Evolutionary conservation across 106 monocot species (phyloP).

Genomic region (Iris macrosiphon): DNA sequence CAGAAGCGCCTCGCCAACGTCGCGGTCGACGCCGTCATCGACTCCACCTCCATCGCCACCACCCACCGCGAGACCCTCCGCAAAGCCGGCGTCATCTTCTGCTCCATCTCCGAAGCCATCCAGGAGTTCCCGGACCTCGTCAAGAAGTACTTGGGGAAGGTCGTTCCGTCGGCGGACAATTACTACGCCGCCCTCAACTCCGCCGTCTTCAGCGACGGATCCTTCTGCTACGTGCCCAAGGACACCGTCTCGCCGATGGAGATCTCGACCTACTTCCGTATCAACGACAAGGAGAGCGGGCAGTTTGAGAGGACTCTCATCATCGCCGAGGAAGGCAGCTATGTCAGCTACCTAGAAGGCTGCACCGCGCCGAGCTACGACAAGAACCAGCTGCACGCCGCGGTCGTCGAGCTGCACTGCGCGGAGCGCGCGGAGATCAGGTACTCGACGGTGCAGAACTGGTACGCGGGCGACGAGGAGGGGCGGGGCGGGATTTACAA

Average conservation of each 20-base stretch:
- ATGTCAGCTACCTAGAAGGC: constrained; percentile 91
- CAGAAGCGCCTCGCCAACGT: constrained; percentile 88
- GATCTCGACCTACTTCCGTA: constrained; percentile 88
- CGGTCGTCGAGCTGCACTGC: constrained; percentile 85
- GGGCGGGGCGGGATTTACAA: constrained; percentile 92
- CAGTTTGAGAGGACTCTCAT: constrained; percentile 95
- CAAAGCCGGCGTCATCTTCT: constrained; percentile 83
- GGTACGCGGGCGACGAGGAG: constrained; percentile 84
- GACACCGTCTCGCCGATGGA: constrained; percentile 90
- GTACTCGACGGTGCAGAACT: constrained; percentile 96
- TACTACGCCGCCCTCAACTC: constrained; percentile 93
- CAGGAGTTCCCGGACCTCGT: constrained; percentile 82
- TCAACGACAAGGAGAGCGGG: constrained; percentile 80
- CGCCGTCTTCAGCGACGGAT: constrained; percentile 86
- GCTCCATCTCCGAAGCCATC: constrained; percentile 87
- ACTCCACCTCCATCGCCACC: constrained; percentile 87
- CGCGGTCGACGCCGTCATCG: constrained; percentile 89
- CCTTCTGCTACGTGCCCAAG: constrained; percentile 94
- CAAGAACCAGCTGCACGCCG: constrained; percentile 90
- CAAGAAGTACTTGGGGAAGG: constrained; percentile 54
- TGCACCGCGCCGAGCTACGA: constrained; percentile 91
- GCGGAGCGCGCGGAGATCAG: constrained; percentile 86
- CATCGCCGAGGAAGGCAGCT: constrained; percentile 73
- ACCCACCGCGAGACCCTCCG: constrained; percentile 63
- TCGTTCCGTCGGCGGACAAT: constrained; percentile 80